Base-by-base conservation (phyloP, 2,329 filamentous ascomycete species). In the Beauveria australis region DNA sequence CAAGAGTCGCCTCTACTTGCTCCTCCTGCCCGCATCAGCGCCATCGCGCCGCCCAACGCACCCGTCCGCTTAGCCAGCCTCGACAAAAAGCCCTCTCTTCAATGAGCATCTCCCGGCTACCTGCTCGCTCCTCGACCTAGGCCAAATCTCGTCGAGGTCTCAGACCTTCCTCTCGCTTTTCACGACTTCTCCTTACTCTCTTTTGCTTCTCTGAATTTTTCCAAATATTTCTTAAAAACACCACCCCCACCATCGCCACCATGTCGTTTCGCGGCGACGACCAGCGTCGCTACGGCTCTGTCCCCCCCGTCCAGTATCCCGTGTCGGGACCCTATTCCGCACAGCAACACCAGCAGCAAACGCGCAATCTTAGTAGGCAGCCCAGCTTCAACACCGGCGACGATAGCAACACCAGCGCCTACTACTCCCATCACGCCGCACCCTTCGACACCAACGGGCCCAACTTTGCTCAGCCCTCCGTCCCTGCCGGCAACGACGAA, bases 371-470 rank as follows among this genome's bases (percentile, higher is more conserved):
- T 6, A 71, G 70, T 48, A 80, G 89, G 65, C 81, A 84, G 65
- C 81, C 84, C 53, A 93, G 88, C 76, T 92, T 90, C 76, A 87
- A 91, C 72, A 84, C 81, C 66, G 89, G 88, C 65, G 90, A 94
- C 72, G 89, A 93, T 71, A 59, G 57, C 18, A 53, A 53, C 28
- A 40, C 57, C 26, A 77, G 79, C 53, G 74, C 77, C 53, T 83
- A 85, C 66, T 79, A 82, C 66, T 70, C 69, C 56, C 68, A 71
- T 57, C 64, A 71, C n/a, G 46, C 64, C 67, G 64, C 65, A 19
- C 66, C 64, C 59, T 63, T 64, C 30, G 63, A 68, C 37, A 62
- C 62, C 53, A 69, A 67, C 53, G 61, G 59, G 14, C 57, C 51
- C 26, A 44, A 52, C 51, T 61, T 59, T 53, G 51, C 69, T 66